Percentiles rank a stretch among this genome's conserved stretches.
Evolutionary conservation across 2,329 filamentous ascomycete species (phyloP).

Genomic region (Ophiobolus disseminans): DNA sequence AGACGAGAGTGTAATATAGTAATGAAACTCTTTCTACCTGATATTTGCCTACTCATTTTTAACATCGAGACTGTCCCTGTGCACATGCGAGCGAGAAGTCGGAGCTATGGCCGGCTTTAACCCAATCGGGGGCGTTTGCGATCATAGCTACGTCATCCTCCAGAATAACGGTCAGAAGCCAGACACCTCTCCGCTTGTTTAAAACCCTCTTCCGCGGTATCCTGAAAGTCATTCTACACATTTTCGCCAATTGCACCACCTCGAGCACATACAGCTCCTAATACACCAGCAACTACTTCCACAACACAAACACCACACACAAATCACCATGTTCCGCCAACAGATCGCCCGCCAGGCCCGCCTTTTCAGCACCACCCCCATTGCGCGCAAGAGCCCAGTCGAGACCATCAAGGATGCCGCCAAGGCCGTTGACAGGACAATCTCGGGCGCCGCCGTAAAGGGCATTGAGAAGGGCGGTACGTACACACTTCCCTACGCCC

Average conservation of each 20-base stretch:
- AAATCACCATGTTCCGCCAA: conserved; percentile 55
- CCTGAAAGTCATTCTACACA: conserved; percentile 7
- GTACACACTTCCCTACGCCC: conserved; percentile 36
- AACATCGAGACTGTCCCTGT: too few species aligned
- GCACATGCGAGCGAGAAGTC: too few species aligned
- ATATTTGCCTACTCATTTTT: background rate
- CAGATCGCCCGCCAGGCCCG: conserved; percentile 54
- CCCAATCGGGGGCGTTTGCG: conserved; percentile 7
- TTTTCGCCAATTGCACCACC: conserved; percentile 7
- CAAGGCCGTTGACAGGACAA: conserved; percentile 63
- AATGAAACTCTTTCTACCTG: background rate
- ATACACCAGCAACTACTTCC: background rate
- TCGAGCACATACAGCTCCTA: conserved; percentile 4
- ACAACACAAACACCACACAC: conserved; percentile 8
- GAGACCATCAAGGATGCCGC: conserved; percentile 65
- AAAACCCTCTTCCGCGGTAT: conserved; percentile 16
- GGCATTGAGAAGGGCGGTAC: conserved; percentile 69
- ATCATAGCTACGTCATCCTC: conserved; percentile 34
- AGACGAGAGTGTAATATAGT: background rate
- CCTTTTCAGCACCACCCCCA: conserved; percentile 62
- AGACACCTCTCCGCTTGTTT: conserved; percentile 21
- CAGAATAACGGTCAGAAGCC: conserved; percentile 6
- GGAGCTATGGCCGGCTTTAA: conserved; percentile 22
- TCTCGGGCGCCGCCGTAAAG: conserved; percentile 64
- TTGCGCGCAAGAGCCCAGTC: conserved; percentile 59